Evolutionary conservation across 2,329 filamentous ascomycete genomes (phyloP), one percentile per base, ranked within the genome.

Genomic region (Fusarium sp.): DNA sequence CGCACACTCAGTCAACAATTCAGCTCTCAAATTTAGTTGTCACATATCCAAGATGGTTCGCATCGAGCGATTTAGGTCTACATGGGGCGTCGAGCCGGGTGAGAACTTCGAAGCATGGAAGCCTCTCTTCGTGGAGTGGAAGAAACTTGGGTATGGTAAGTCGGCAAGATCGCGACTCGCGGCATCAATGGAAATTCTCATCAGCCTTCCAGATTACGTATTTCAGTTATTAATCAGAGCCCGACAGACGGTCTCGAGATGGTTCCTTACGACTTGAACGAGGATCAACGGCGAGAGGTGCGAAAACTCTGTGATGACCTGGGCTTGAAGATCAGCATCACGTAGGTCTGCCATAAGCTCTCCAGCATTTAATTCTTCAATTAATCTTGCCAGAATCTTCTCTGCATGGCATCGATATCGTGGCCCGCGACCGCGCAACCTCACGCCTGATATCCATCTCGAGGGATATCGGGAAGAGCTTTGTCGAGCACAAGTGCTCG

Each of bases 401-500:
- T 58, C 54, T 13, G 54, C 54, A 2, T 58, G 54, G 54, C 54
- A 58, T n/a, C 34, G 54, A 58, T 58, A 58, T 5, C 34, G 22
- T 27, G 54, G 54, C 1, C 54, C 54, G 5, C 54, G 34, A 38
- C 54, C 54, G 3, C 54, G 54, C 13, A 37, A 37, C 54, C 54
- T 58, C 14, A 38, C 14, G 6, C 66, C 56, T 8, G 59, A 67
- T 16, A 7, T 62, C 6, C 67, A 70, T 20, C 58, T 70, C 22
- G 27, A 35, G 4, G 31, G 38, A 5, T 70, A 70, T 20, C 16
- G 45, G 9, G 45, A 67, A n/a, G 58, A 63, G 35, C 67, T 70
- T 34, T 50, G 56, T 6, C 42, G 54, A 22, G 67, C 67, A 3
- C 60, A 35, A 4, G 52, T 47, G 8, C 29, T 70, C 11, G 24